Base-by-base conservation (phyloP, 2,329 filamentous ascomycete species). In the Plenodomus biglobosus region DNA sequence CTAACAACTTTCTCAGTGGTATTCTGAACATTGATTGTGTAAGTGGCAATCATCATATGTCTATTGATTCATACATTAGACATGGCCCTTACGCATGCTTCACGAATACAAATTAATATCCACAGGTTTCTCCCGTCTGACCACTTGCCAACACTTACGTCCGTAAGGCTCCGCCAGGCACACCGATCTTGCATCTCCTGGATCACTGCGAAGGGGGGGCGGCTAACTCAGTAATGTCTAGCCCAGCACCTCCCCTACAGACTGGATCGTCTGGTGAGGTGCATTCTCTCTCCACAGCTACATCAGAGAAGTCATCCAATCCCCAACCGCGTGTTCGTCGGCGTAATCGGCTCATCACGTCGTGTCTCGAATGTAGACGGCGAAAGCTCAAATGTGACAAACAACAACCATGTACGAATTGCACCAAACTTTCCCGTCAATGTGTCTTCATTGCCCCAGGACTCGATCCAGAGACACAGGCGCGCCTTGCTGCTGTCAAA, bases 351-450 rank as follows among this genome's bases (percentile, higher is more conserved):
- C 46, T 72, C 20, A 73, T 73, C 42, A 71, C 64, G 15, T 71
- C 68, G 4, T 73, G 70, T 44, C 63, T 73, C 16, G 70, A 73
- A 53, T 73, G 69, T 65, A 81, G 88, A 34, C 82, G 87, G 18
- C 81, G 88, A 35, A 92, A 92, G 72, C 76, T 91, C 46, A 89
- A 88, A 68, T 92, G 88, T 73, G 85, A 89, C 74, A 90, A 88
- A 65, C 72, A 77, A 17, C 80, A 86, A 42, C 86, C 88, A 51
- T 92, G 88, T 66, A 78, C 78, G 55, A 88, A 88, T 69, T 87
- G 84, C 69, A 72, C 69, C n/a, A 73, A 77, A 42, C 76, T 75
- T 62, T 62, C 66, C n/a, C 73, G 78, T 16, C 75, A 79, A 55
- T 82, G 80, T 57, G 68, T 87, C 32, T 89, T 87, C 64, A 77